Evolutionary conservation across 352 stramenopile genomes (phyloP), one percentile per base, ranked within the genome.

Genomic region (Phytophthora macrochlamydospora): DNA sequence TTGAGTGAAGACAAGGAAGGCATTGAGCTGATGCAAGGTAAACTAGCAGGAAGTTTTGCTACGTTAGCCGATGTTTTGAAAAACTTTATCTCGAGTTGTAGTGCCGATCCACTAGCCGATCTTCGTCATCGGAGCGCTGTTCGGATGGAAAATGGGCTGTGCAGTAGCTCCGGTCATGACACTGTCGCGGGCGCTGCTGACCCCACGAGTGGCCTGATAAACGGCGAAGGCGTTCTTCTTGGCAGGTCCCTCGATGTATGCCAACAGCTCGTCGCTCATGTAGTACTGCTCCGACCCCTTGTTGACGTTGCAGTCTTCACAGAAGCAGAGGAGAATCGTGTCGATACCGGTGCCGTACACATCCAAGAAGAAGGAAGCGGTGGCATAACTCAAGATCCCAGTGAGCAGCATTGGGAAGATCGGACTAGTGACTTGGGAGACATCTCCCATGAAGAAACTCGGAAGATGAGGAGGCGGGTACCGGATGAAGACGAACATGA

Each of bases 241-340:
- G 49, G 82, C 81, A 12, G 85, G 81, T 0, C 81, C 85, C 40
- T 93, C 83, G 40, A 93, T 90, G 65, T 79, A 93, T n/a, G 83
- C 81, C 13, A 93, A 76, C 3, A 93, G 78, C 50, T 93, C 83
- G 62, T 93, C 83, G 51, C 81, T 91, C 85, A 93, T 93, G 76
- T 89, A 93, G 74, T 92, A 93, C 62, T 83, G 79, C 56, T 85
- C 74, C 2, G 85, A 87, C 45, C 67, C 75, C 54, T 92, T 90
- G 71, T 92, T 93, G 32, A 93, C 79, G 54, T 87, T 86, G 79
- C 83, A 91, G 73, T 94, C 85, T 65, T 95, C 82, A 54, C 88
- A 94, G 70, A 93, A 96, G 71, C 85, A 93, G 38, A 96, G 83
- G 44, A 96, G 61, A 59, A 94, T 92, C 50, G 83, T 94, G 73